Base-by-base conservation (phyloP, 441 rosid genomes). In the Corymbia calophylla region DNA sequence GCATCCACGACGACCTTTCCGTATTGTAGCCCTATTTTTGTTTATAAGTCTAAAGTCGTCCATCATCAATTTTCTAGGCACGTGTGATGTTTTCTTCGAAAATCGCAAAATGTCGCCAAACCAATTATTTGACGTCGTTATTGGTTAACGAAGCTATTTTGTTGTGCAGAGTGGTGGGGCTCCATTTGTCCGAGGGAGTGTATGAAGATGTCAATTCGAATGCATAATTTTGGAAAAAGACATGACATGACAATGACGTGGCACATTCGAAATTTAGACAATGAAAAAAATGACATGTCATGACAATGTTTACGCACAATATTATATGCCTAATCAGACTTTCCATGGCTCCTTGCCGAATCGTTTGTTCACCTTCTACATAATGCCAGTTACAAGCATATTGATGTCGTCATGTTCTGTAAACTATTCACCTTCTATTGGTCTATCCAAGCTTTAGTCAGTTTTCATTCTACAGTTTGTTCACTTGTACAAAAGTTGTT, bases 251-350 rank as follows among this genome's bases (percentile, higher is more conserved):
- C n/a, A 58, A 25, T 58, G 64, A 10, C n/a, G 25, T 4, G 73
- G 3, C 73, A 5, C 15, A n/a, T n/a, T 64, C 9, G n/a, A 64
- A 58, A 64, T n/a, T 16, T 66, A 16, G 39, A 66, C 32, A 31
- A 9, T 66, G 21, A 5, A 66, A 31, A 54, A 9, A 5, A 58
- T 4, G 5, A 31, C 10, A 66, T 66, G 39, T 66, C 73, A 2
- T 31, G 73, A n/a, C 73, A 4, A 15, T n/a, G 11, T n/a, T 64
- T 14, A 29, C n/a, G 29, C 0, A 31, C 2, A 0, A 13, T 29
- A 62, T 62, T 32, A 15, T 2, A n/a, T 64, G 21, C 77, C 77
- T 66, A 66, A 66, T 66, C 32, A 31, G 32, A 62, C 32, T 62
- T 62, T 62, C 8, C 32, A 25, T 25, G 64, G 64, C 64, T 25